A percentile compares a stretch with the other conserved stretches of the same genome.
phyloP scores from a whole-genome alignment of 2,329 filamentous ascomycete genomes.

The Fusarium siculi region DNA sequence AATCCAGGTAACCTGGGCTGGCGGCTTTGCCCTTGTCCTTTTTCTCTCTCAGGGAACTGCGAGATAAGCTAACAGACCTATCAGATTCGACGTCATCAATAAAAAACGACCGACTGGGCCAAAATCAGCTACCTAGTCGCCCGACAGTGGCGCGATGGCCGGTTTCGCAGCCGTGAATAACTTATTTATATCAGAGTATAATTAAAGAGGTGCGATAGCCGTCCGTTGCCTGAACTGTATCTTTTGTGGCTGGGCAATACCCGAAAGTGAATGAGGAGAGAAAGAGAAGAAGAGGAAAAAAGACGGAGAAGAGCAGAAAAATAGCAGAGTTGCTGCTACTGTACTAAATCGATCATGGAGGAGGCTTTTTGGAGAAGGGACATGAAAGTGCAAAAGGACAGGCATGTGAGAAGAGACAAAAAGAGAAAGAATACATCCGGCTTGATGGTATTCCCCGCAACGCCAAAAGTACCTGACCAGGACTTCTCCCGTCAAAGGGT shows the following conservation, averaged over 20 bases:
- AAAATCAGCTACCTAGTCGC: constrained; percentile 29
- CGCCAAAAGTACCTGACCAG: constrained; percentile 39
- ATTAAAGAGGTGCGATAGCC: neutral
- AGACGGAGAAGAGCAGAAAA: constrained; percentile 14
- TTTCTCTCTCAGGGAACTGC: constrained; percentile 59
- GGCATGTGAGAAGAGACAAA: constrained; percentile 37
- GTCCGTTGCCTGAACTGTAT: neutral
- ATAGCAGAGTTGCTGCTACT: constrained; percentile 15
- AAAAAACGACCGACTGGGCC: constrained; percentile 18
- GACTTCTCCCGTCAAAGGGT: constrained; percentile 4
- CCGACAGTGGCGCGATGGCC: constrained; percentile 30
- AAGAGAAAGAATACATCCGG: constrained; percentile 31
- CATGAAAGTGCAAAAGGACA: constrained; percentile 25
- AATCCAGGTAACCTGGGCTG: neutral
- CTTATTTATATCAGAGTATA: constrained; percentile 12
- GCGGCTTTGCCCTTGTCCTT: neutral
- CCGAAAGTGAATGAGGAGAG: neutral
- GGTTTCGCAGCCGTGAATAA: constrained; percentile 11
- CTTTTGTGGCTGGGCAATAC: constrained; percentile 7
- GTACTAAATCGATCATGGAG: neutral
- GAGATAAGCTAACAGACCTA: constrained; percentile 66
- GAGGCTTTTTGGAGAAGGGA: neutral
- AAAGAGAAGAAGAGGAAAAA: constrained; percentile 14
- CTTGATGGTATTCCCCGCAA: constrained; percentile 22
- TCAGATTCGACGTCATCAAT: constrained; percentile 62